Conservation (phyloP, 805 yeast species). For the Lipomyces lipofer region DNA sequence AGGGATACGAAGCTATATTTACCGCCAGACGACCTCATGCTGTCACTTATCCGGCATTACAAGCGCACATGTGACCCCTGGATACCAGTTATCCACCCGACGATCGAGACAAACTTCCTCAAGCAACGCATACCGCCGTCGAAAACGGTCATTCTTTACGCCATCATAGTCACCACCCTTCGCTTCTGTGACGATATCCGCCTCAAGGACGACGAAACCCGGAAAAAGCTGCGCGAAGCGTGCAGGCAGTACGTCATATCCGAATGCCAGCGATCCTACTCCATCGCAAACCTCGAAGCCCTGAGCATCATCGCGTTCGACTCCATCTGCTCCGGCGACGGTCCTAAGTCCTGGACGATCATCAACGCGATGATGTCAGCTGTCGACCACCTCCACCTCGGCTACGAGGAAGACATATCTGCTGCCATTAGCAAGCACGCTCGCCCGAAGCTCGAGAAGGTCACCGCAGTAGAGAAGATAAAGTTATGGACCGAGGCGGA, state of each 20-base stretch:
- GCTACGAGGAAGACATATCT: slow-evolving; percentile 4
- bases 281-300: slow-evolving; percentile 1
- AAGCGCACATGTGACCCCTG: slow-evolving; percentile 5
- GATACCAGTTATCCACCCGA: slow-evolving; percentile 5
- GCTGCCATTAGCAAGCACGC: too few relatives aligned
- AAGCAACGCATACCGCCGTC: background rate
- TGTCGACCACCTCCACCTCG: background rate
- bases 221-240: slow-evolving; percentile 1
- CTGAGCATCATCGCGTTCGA: slow-evolving; percentile 4
- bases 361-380: background rate
- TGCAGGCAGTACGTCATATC: background rate
- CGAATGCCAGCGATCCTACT: background rate
- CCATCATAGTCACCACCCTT: background rate
- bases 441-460: background rate
- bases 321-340: slow-evolving; percentile 3
- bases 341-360: background rate
- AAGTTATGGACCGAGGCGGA: slow-evolving; percentile 1
- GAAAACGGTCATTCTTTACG: background rate
- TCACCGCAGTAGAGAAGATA: background rate
- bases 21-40: too few relatives aligned
- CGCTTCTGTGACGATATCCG: slow-evolving; percentile 2
- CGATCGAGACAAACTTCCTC: background rate
- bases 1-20: too few relatives aligned
- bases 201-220: background rate
- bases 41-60: too few relatives aligned